Conservation (phyloP, 768 basidiomycete species). For the Lentinula detonsa region DNA sequence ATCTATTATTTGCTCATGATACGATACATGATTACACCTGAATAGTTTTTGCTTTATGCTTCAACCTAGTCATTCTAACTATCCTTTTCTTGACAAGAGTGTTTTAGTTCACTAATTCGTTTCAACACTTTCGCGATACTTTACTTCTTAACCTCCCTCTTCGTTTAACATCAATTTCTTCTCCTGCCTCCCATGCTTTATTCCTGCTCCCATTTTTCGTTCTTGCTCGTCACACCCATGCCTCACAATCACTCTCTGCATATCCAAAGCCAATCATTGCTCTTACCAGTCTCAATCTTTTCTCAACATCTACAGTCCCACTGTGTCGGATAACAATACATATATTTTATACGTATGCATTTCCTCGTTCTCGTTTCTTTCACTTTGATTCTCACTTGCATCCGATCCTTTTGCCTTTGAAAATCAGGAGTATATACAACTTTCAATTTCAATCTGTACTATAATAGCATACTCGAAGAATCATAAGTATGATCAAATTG, state of each 20-base stretch:
- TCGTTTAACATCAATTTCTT: background rate
- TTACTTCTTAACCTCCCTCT: background rate
- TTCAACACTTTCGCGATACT: background rate
- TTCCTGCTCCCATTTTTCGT: background rate
- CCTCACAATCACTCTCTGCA: background rate
- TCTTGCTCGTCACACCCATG: background rate
- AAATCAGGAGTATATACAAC: background rate
- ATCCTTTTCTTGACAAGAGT: background rate
- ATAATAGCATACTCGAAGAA: background rate
- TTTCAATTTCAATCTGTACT: background rate
- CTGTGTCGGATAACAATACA: too few relatives aligned
- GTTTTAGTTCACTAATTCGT: background rate
- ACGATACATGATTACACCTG: background rate
- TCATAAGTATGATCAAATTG: background rate
- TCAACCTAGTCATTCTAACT: background rate
- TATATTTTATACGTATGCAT: background rate
- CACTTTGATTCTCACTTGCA: background rate
- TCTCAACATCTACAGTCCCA: too few relatives aligned
- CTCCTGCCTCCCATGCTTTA: background rate
- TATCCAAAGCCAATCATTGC: background rate
- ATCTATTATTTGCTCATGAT: constrained; percentile 1
- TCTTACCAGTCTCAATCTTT: background rate
- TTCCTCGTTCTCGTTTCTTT: background rate
- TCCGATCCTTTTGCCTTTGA: background rate
- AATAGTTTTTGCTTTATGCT: background rate